phyloP scores from a whole-genome alignment of 1,284 basidiomycete genomes.

The Cutaneotrichosporon sp. region DNA sequence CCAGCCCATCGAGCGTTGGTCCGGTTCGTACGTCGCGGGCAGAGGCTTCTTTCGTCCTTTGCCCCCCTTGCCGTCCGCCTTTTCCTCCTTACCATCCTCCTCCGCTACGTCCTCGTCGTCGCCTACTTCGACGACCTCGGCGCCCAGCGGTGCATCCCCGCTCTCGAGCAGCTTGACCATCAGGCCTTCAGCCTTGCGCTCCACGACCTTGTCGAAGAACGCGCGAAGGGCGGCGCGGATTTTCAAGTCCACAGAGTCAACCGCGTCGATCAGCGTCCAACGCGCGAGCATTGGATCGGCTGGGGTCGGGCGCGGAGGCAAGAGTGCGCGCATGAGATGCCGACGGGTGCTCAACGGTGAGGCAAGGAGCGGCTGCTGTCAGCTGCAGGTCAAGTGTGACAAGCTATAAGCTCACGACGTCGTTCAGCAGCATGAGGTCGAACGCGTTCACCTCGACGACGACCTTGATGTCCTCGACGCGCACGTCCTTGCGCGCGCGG shows the following conservation, averaged over 20 bases:
- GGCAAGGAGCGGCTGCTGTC: slow-evolving; percentile 65
- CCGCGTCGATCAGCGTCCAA: slow-evolving; percentile 73
- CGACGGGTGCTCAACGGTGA: slow-evolving; percentile 73
- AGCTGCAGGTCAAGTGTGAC: background rate
- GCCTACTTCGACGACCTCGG: slow-evolving; percentile 24
- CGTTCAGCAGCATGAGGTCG: slow-evolving; percentile 91
- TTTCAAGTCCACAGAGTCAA: slow-evolving; percentile 63
- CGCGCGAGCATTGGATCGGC: slow-evolving; percentile 60
- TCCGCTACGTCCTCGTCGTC: slow-evolving; percentile 32
- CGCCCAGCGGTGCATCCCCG: slow-evolving; percentile 43
- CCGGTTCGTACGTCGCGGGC: slow-evolving; percentile 86
- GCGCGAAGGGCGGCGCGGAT: slow-evolving; percentile 59
- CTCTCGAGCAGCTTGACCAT: slow-evolving; percentile 79
- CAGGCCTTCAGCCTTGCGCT: slow-evolving; percentile 81
- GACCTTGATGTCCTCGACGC: slow-evolving; percentile 92
- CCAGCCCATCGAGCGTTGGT: slow-evolving; percentile 63
- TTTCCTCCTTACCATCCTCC: slow-evolving; percentile 34
- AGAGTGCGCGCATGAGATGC: slow-evolving; percentile 64
- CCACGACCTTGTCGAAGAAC: slow-evolving; percentile 78
- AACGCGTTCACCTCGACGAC: slow-evolving; percentile 94
- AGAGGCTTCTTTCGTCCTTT: slow-evolving; percentile 62
- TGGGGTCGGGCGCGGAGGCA: slow-evolving; percentile 56
- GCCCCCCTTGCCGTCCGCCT: slow-evolving; percentile 58
- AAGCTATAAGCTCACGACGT: slow-evolving; percentile 63
- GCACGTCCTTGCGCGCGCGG: slow-evolving; percentile 96